phyloP scores from a whole-genome alignment of 805 yeast genomes.

The Starmerella kuoi region DNA sequence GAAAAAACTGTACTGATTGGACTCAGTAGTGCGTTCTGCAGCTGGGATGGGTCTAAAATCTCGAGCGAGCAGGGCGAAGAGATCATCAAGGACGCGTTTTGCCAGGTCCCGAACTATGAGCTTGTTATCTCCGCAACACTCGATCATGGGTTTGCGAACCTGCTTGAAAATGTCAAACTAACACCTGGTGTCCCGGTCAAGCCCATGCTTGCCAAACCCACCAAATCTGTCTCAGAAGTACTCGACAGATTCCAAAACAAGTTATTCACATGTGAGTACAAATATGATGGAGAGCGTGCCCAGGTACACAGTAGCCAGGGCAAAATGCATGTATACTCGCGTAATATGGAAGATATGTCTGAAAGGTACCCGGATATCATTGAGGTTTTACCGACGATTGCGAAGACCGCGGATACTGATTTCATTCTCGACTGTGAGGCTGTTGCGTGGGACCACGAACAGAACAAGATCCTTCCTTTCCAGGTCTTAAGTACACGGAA shows the following conservation, averaged over 20 bases:
- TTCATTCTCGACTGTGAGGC: constrained; percentile 91
- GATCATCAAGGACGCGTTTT: constrained; percentile 70
- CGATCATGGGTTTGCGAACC: constrained; percentile 51
- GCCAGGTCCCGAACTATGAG: constrained; percentile 84
- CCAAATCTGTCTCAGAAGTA: constrained; percentile 85
- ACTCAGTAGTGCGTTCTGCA: constrained; percentile 68
- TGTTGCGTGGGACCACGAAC: constrained; percentile 85
- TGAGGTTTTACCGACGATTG: constrained; percentile 49
- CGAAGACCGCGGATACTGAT: constrained; percentile 32
- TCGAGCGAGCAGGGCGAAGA: constrained; percentile 23
- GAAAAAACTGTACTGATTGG: constrained; percentile 83
- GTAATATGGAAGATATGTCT: constrained; percentile 96
- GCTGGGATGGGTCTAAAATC: constrained; percentile 38
- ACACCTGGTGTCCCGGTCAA: constrained; percentile 90
- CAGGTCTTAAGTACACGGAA: constrained; percentile 88
- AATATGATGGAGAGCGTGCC: constrained; percentile 96
- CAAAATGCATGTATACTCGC: constrained; percentile 63
- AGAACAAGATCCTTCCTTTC: constrained; percentile 76
- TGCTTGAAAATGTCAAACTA: constrained; percentile 57
- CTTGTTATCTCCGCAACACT: constrained; percentile 55
- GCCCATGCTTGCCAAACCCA: constrained; percentile 98
- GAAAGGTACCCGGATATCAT: constrained; percentile 87
- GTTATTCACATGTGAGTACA: constrained; percentile 87
- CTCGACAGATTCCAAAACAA: constrained; percentile 77
- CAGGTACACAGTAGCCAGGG: constrained; percentile 71